These are phyloP conservation scores for Cucurbita moschata DNA, from an alignment of 306 rosid species.

Conservation along the genomic window DNA sequence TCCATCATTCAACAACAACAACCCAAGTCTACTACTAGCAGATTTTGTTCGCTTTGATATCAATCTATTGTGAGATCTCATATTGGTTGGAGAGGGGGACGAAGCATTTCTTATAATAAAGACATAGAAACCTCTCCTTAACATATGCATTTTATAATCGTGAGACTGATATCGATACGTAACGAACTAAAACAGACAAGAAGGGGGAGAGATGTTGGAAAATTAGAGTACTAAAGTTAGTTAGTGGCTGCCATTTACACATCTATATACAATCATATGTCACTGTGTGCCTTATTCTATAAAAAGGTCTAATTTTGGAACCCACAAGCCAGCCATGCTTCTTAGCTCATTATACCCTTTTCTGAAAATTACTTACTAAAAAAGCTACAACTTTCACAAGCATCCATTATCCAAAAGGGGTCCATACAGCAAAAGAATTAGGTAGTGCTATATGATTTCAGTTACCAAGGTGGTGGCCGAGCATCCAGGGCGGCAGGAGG, in stretches of 20 bases:
- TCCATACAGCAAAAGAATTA: not conserved
- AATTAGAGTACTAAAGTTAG: not conserved
- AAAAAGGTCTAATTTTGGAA: not conserved
- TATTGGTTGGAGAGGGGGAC: no score
- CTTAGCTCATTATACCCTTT: not conserved
- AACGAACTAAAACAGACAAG: not conserved
- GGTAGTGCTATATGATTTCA: slow-evolving; percentile 2
- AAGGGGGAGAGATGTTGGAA: not conserved
- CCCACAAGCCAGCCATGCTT: not conserved
- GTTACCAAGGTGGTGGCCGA: slow-evolving; percentile 18
- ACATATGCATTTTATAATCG: no score
- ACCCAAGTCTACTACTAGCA: no score
- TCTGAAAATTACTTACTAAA: not conserved
- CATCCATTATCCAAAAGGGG: not conserved
- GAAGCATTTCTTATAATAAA: no score
- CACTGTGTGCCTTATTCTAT: not conserved
- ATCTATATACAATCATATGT: not conserved
- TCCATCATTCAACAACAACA: no score
- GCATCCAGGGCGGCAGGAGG: slow-evolving; percentile 56
- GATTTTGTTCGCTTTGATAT: no score
- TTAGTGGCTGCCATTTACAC: not conserved
- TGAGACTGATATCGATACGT: no score
- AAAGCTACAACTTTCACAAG: not conserved
- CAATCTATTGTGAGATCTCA: no score
- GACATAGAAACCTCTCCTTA: no score